Base-by-base conservation (phyloP, 2,329 filamentous ascomycete genomes). In the Aaosphaeria pasadenensis region DNA sequence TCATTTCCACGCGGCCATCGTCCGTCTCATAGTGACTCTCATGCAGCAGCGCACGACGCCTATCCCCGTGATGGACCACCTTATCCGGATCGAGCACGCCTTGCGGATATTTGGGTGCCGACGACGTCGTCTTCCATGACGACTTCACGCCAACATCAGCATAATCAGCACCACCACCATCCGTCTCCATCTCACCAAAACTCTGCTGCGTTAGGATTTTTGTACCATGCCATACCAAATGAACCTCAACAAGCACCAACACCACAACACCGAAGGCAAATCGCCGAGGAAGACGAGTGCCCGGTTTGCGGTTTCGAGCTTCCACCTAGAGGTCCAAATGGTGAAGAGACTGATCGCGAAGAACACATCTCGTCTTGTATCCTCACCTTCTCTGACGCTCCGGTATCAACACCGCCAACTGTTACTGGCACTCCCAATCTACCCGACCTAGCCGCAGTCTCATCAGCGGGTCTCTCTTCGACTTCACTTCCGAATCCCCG, bases 231-330 rank as follows among this genome's bases (percentile, higher is more conserved):
- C 33, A 36, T 9, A 9, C 39, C 41, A 30, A 17, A 17, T 30
- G 7, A 40, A 6, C 47, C 43, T 11, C 54, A 42, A 50, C 39
- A 6, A 29, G 46, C 9, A 29, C 52, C 55, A 17, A 59, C 58
- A 24, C 60, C 59, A 9, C 47, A 55, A 13, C 62, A 59, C 4
- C 48, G 62, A 17, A 56, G 60, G 24, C 58, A 67, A 45, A 64
- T 77, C 9, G 57, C 66, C 2, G 88, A 91, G 64, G 88, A 91
- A 62, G 88, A 91, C 62, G 86, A 89, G 59, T 92, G 88, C 52
- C 88, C 88, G 0, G 80, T 91, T 40, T 92, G 88, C 58, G 87
- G 88, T 60, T 71, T 76, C 35, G 86, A 90, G 68, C 76, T 91
- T 4, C 87, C 88, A 0, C 78, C 82, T 2, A 69, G 65, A 46